A percentile compares a stretch with the other conserved stretches of the same genome.
Conservation (phyloP, 2,329 filamentous ascomycete species). For the Lachnellula cervina region DNA sequence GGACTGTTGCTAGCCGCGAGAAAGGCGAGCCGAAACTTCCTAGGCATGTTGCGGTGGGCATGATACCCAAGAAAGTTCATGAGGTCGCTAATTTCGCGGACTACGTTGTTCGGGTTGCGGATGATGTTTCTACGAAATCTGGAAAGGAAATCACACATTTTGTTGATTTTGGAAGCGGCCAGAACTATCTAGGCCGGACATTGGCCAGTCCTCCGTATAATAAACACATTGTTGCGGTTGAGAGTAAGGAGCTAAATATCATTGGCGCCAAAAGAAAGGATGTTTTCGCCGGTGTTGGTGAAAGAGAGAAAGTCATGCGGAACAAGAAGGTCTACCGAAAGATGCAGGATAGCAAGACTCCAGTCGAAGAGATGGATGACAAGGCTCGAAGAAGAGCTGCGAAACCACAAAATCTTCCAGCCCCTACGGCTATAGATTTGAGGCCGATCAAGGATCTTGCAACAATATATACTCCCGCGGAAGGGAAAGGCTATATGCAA, state of each 20-base stretch:
- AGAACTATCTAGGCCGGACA: conserved; percentile 90
- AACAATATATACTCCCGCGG: conserved; percentile 49
- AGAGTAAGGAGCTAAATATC: conserved; percentile 82
- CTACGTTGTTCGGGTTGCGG: conserved; percentile 63
- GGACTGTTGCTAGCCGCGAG: conserved; percentile 49
- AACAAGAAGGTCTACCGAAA: conserved; percentile 75
- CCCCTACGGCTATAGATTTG: conserved; percentile 36
- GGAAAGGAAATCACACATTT: conserved; percentile 70
- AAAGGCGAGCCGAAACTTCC: conserved; percentile 55
- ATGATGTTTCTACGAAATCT: conserved; percentile 54
- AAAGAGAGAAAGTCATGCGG: conserved; percentile 66
- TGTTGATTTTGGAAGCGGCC: conserved; percentile 92
- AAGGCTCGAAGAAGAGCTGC: conserved; percentile 36
- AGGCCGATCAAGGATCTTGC: conserved; percentile 46
- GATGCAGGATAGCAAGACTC: conserved; percentile 29
- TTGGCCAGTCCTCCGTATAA: conserved; percentile 83
- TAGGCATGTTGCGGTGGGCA: conserved; percentile 73
- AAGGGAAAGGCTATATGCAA: conserved; percentile 66
- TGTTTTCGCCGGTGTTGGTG: conserved; percentile 69
- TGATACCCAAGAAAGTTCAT: conserved; percentile 94
- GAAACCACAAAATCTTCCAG: conserved; percentile 29
- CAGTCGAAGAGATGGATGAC: conserved; percentile 39
- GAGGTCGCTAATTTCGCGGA: conserved; percentile 89
- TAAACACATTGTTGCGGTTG: conserved; percentile 82
- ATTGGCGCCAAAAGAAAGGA: conserved; percentile 80